Percentiles rank a stretch among this genome's conserved stretches.
These are phyloP conservation scores for Beta lomatogona DNA, from an alignment of 179 eudicot genomes.

Conservation along the genomic window DNA sequence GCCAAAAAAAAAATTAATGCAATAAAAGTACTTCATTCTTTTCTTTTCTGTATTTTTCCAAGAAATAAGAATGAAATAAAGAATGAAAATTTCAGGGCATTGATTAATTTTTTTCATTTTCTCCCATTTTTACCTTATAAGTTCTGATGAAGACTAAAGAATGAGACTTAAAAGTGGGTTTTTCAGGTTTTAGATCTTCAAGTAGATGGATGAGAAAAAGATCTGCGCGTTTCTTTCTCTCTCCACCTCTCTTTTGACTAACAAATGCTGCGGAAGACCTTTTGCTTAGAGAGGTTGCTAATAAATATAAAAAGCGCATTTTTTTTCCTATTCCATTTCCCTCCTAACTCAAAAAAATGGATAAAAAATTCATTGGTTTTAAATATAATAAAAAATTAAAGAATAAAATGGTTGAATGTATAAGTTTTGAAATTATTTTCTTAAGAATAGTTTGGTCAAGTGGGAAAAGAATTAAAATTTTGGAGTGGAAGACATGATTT, in stretches of 20 bases:
- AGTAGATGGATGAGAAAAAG: constrained; percentile 1
- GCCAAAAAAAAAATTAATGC: too few relatives aligned
- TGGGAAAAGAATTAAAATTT: background rate
- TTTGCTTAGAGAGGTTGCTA: constrained; percentile 28
- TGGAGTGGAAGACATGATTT: constrained; percentile 14
- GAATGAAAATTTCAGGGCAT: background rate
- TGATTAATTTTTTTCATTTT: too few relatives aligned
- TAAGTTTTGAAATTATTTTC: background rate
- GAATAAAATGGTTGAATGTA: background rate
- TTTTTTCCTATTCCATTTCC: background rate
- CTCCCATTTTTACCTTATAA: constrained; percentile 16
- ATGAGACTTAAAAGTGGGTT: background rate
- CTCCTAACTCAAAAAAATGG: background rate
- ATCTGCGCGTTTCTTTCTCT: background rate
- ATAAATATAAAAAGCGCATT: constrained; percentile 22
- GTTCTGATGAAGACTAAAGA: constrained; percentile 11
- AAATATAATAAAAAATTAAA: background rate
- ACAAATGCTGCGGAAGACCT: constrained; percentile 10
- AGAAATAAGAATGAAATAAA: background rate
- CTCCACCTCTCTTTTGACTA: constrained; percentile 16
- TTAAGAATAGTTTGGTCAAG: too few relatives aligned
- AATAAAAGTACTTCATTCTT: too few relatives aligned
- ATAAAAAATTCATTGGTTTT: background rate
- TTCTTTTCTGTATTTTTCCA: too few relatives aligned
- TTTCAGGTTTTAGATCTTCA: constrained; percentile 21